These are phyloP conservation scores for Dendrobium huoshanense DNA, from an alignment of 106 monocot genomes.

Conservation along the genomic window DNA sequence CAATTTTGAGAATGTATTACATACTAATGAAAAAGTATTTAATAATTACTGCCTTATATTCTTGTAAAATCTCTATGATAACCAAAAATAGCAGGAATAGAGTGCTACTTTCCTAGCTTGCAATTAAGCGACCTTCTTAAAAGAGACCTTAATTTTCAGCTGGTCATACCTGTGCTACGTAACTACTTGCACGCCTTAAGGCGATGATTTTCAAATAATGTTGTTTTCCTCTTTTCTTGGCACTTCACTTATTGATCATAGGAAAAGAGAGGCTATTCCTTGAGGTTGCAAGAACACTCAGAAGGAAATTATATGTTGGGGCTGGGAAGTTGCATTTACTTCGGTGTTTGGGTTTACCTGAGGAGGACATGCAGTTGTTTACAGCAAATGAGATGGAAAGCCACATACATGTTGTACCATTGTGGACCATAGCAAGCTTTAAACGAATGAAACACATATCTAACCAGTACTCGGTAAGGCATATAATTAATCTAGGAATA, in stretches of 20 bases:
- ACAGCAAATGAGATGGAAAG: conserved; percentile 87
- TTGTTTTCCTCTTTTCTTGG: neutral
- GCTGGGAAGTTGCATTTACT: conserved; percentile 65
- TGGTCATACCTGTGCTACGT: neutral
- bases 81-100: neutral
- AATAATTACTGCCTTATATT: no score
- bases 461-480: conserved; percentile 72
- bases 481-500: neutral
- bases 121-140: neutral
- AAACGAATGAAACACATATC: conserved; percentile 87
- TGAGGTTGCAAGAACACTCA: conserved; percentile 71
- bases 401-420: conserved; percentile 88
- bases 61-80: no score
- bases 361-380: conserved; percentile 89
- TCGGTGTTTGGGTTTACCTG: conserved; percentile 57
- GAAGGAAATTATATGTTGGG: conserved; percentile 80
- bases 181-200: neutral
- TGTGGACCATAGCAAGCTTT: conserved; percentile 98
- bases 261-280: conserved; percentile 91
- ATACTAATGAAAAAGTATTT: no score
- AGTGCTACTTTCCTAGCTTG: neutral
- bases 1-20: no score
- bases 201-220: neutral
- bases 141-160: neutral
- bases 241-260: conserved; percentile 14